A percentile compares a stretch with the other conserved stretches of the same genome.
Evolutionary conservation across 192 early-diverging fungal species (phyloP).

Genomic region (Podila epigama): DNA sequence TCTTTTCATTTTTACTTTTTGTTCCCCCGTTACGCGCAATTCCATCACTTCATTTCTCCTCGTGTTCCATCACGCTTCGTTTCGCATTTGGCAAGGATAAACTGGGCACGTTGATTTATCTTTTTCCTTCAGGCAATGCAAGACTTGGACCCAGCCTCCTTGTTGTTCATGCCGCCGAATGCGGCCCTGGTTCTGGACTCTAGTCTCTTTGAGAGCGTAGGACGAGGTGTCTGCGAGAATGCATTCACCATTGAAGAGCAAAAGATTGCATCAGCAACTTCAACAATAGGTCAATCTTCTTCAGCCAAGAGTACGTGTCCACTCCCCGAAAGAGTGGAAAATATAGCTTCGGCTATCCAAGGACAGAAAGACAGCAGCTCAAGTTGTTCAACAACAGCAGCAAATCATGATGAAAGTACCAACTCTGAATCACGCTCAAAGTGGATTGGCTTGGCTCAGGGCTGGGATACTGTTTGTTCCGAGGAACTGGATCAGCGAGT

Average conservation of each 20-base stretch:
- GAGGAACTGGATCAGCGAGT: constrained; percentile 26
- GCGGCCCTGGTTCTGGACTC: constrained; percentile 18
- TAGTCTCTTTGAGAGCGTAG: constrained; percentile 18
- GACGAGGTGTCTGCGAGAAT: constrained; percentile 9
- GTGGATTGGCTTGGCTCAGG: neutral
- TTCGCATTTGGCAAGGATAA: no score
- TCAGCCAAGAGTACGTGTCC: neutral
- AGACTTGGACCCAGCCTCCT: constrained; percentile 28
- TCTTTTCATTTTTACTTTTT: neutral
- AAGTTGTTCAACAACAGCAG: no score
- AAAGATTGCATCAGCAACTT: neutral
- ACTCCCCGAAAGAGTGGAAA: no score
- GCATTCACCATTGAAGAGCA: constrained; percentile 4
- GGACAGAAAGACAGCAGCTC: no score
- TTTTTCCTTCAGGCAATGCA: no score
- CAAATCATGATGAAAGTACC: no score
- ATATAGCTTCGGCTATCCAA: no score
- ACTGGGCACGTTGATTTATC: no score
- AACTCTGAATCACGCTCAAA: neutral
- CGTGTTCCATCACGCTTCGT: no score
- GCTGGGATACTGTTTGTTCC: constrained; percentile 10
- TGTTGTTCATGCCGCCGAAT: constrained; percentile 14
- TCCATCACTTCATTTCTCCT: neutral
- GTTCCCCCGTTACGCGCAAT: no score
- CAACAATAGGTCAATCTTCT: neutral